phyloP scores from a whole-genome alignment of 257 asterid species.

The Anisodus acutangulus region DNA sequence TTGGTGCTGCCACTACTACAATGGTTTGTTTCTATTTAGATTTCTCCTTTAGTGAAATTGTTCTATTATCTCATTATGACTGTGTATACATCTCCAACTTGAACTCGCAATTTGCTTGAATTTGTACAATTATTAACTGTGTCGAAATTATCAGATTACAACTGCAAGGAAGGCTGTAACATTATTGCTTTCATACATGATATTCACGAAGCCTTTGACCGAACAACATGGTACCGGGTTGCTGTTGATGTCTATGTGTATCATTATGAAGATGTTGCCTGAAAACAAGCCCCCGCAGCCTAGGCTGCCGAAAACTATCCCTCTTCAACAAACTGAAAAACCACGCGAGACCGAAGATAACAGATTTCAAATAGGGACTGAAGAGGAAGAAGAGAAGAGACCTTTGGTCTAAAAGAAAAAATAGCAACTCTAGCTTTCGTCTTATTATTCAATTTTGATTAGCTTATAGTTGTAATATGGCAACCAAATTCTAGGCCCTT shows the following conservation, averaged over 20 bases:
- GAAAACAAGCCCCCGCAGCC: slow-evolving; percentile 52
- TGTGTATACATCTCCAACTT: not conserved
- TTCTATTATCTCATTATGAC: not conserved
- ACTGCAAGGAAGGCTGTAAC: slow-evolving; percentile 96
- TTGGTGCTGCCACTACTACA: slow-evolving; percentile 96
- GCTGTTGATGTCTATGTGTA: slow-evolving; percentile 76
- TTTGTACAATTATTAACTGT: not conserved
- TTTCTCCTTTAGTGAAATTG: not conserved
- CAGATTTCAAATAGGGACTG: slow-evolving; percentile 48
- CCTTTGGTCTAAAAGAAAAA: slow-evolving; percentile 59
- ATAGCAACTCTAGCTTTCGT: slow-evolving; percentile 18
- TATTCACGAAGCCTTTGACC: slow-evolving; percentile 88
- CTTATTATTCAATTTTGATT: not conserved
- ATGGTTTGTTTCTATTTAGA: slow-evolving; percentile 55
- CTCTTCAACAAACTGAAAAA: slow-evolving; percentile 35
- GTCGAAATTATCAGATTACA: slow-evolving; percentile 58
- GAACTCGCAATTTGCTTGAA: not conserved
- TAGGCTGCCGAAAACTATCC: slow-evolving; percentile 29
- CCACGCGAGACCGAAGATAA: slow-evolving; percentile 35
- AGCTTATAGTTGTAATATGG: slow-evolving; percentile 13
- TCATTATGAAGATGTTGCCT: slow-evolving; percentile 79
- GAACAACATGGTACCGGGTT: slow-evolving; percentile 82
- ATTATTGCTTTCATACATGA: slow-evolving; percentile 72
- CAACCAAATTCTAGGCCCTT: not conserved
- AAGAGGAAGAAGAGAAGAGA: slow-evolving; percentile 68